Conservation (phyloP, 164 flowering plant species). For the Magnolia changhungtana region DNA sequence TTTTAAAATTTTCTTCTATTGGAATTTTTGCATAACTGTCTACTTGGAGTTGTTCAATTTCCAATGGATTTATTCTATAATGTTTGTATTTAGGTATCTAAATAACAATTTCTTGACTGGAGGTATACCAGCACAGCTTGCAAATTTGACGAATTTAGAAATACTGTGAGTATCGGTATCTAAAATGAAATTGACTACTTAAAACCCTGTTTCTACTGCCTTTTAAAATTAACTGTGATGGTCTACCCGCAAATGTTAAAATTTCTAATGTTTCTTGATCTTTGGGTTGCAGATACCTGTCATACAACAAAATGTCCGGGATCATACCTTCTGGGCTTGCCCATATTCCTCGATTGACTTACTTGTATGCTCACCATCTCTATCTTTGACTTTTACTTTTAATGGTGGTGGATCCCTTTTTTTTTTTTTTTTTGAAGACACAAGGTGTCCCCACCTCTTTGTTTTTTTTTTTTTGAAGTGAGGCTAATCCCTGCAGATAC, state of each 20-base stretch:
- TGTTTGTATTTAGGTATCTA: slow-evolving; percentile 50
- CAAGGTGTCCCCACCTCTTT: background rate
- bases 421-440: too few relatives aligned
- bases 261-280: slow-evolving; percentile 13
- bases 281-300: slow-evolving; percentile 60
- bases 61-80: background rate
- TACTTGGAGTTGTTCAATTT: background rate
- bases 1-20: background rate
- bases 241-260: background rate
- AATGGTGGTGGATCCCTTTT: background rate
- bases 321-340: slow-evolving; percentile 69
- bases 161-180: slow-evolving; percentile 21
- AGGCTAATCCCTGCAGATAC: too few relatives aligned
- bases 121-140: slow-evolving; percentile 89
- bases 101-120: slow-evolving; percentile 89
- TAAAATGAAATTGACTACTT: background rate
- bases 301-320: slow-evolving; percentile 92
- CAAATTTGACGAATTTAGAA: slow-evolving; percentile 85
- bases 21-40: background rate
- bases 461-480: too few relatives aligned
- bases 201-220: background rate
- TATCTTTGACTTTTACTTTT: background rate
- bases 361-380: slow-evolving; percentile 38
- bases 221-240: background rate
- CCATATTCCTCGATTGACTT: slow-evolving; percentile 71